Conservation (phyloP, 108 stramenopile genomes). For the Cyclotella cryptica region DNA sequence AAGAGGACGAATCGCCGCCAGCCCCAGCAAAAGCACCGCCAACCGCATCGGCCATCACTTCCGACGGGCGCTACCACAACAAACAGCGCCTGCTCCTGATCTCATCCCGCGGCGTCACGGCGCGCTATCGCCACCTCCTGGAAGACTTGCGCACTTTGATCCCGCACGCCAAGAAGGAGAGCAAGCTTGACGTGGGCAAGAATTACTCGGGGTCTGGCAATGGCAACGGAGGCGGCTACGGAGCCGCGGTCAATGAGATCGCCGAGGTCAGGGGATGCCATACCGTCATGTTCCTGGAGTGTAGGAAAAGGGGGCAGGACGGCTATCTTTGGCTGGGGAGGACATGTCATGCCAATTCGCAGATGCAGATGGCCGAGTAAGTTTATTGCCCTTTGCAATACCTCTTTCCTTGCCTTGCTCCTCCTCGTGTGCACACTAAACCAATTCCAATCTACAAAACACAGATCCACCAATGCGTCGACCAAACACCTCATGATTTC, state of each 20-base stretch:
- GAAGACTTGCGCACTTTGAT: conserved; percentile 95
- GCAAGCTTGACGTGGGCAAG: conserved; percentile 87
- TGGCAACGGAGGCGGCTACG: conserved; percentile 57
- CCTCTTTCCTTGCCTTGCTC: too few relatives aligned
- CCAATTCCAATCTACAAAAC: background rate
- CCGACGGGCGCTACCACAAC: conserved; percentile 91
- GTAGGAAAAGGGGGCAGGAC: conserved; percentile 93
- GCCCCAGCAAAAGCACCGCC: background rate
- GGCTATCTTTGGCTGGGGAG: conserved; percentile 95
- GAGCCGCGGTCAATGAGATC: conserved; percentile 94
- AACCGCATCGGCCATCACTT: conserved; percentile 22
- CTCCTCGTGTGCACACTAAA: too few relatives aligned
- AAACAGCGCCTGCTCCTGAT: conserved; percentile 97
- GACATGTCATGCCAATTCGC: conserved; percentile 53
- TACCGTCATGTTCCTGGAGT: conserved; percentile 94
- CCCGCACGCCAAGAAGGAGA: conserved; percentile 98
- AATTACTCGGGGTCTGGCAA: conserved; percentile 19
- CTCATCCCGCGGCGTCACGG: conserved; percentile 95
- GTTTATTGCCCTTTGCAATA: too few relatives aligned
- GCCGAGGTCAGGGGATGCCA: conserved; percentile 96
- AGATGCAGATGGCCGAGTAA: too few relatives aligned
- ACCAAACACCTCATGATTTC: conserved; percentile 54
- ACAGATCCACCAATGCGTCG: background rate
- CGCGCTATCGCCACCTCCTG: conserved; percentile 95
- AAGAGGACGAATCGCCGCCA: conserved; percentile 13